Evolutionary conservation across 768 basidiomycete species (phyloP).

Genomic region (Pholiota conissans): DNA sequence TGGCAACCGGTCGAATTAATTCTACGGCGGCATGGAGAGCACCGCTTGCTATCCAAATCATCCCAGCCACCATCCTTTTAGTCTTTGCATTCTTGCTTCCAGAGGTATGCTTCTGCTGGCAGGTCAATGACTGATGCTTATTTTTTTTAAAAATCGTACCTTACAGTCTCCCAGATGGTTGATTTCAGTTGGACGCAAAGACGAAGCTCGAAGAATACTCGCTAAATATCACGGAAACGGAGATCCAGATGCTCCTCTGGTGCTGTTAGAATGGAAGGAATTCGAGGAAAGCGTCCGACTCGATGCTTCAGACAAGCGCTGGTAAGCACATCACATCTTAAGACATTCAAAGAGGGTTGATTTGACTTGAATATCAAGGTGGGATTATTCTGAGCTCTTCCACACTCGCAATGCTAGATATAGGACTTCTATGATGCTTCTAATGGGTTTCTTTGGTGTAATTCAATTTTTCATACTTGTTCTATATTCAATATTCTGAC

Average conservation of each 20-base stretch:
- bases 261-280: conserved; percentile 51
- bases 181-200: conserved; percentile 45
- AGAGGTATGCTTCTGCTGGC: conserved; percentile 25
- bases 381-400: conserved; percentile 53
- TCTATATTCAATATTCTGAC: neutral
- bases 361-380: conserved; percentile 25
- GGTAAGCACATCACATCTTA: conserved; percentile 33
- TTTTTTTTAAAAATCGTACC: no score
- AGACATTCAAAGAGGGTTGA: neutral
- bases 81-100: conserved; percentile 35
- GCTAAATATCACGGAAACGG: conserved; percentile 54
- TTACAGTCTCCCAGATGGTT: conserved; percentile 54
- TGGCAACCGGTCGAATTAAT: conserved; percentile 37
- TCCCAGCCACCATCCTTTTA: conserved; percentile 40
- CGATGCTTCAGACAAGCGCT: conserved; percentile 57
- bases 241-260: conserved; percentile 48
- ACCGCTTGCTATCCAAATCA: conserved; percentile 53
- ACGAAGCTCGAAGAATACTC: conserved; percentile 48
- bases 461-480: neutral
- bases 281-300: conserved; percentile 48
- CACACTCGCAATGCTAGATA: conserved; percentile 46
- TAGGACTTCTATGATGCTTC: conserved; percentile 45
- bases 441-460: conserved; percentile 57
- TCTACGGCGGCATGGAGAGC: conserved; percentile 45
- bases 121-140: neutral